A percentile compares a stretch with the other conserved stretches of the same genome.
Conservation (phyloP, 345 rosid genomes). For the Cardamine occulta region DNA sequence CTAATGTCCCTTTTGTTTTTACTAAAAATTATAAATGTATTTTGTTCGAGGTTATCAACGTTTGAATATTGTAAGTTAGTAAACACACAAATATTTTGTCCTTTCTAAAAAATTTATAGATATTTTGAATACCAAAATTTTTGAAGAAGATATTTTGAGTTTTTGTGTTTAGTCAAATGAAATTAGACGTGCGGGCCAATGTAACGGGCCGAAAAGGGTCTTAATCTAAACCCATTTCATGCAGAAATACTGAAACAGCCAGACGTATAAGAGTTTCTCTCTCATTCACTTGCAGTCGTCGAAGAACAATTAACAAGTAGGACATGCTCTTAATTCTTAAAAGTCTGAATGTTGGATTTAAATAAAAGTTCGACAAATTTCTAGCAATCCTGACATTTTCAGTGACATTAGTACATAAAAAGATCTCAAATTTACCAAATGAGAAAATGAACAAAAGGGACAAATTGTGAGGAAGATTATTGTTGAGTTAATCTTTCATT, state of each 20-base stretch:
- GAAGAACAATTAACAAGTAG: background rate
- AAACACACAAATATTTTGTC: background rate
- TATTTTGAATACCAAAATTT: background rate
- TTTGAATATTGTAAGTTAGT: background rate
- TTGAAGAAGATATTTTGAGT: background rate
- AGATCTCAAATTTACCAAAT: background rate
- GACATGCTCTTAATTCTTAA: too few species aligned
- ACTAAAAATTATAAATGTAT: background rate
- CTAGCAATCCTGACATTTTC: background rate
- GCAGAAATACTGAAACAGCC: background rate
- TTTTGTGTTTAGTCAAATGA: background rate
- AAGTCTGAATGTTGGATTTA: background rate
- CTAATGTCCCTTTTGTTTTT: conserved; percentile 8
- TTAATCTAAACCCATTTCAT: background rate
- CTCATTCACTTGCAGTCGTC: background rate
- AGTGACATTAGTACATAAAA: background rate
- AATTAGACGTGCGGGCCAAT: background rate
- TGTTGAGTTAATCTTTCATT: too few species aligned
- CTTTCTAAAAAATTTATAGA: background rate
- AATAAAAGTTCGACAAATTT: background rate
- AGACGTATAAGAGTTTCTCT: background rate
- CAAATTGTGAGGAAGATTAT: background rate
- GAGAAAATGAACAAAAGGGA: background rate
- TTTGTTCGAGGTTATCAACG: background rate
- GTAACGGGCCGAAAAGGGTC: background rate